Base-by-base conservation (phyloP, 306 rosid genomes). In the Lupinus albus region DNA sequence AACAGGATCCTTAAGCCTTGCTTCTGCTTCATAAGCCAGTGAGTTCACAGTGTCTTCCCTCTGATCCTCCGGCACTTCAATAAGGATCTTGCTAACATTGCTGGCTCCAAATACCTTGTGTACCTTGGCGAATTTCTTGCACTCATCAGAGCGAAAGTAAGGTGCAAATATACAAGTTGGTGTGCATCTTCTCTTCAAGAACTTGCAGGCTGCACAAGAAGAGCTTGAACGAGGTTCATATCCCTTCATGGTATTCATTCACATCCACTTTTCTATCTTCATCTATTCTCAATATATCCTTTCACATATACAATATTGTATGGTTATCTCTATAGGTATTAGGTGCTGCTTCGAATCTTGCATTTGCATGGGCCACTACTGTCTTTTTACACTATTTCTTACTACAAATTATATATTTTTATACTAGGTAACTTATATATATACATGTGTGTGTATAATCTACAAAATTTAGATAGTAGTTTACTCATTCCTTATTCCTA, bases 51-150 rank as follows among this genome's bases (percentile, higher is more conserved):
- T 82, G 84, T 93, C 98, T 47, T 86, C 96, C 1, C 96, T 75
- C 17, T 86, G 97, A 50, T 90, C 89, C 66, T 86, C 94, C 0
- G 97, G 91, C 8, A 93, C 98, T 67, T 89, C 96, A 0, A 57
- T 70, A 5, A 93, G 84, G 83, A 93, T 88, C 86, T 88, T 93
- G 88, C 98, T 89, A 45, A 87, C 96, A 72, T 89, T 93, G 87
- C 98, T 93, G 3, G 98, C 98, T 10, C 98, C 97, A 32, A 93
- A 93, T 2, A 93, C 98, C 75, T 93, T 93, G 79, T 93, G 98
- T 1, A 93, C 97, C 12, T 93, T 86, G 10, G 97, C 94, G 1
- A 93, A 93, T 47, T 88, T 93, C 66, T 77, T 83, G 3, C 91
- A 80, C 84, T 93, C 98, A 13, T 93, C 91, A 0, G 95, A 80